phyloP scores from a whole-genome alignment of 352 stramenopile species.

The Pilasporangium apinafurcum region DNA sequence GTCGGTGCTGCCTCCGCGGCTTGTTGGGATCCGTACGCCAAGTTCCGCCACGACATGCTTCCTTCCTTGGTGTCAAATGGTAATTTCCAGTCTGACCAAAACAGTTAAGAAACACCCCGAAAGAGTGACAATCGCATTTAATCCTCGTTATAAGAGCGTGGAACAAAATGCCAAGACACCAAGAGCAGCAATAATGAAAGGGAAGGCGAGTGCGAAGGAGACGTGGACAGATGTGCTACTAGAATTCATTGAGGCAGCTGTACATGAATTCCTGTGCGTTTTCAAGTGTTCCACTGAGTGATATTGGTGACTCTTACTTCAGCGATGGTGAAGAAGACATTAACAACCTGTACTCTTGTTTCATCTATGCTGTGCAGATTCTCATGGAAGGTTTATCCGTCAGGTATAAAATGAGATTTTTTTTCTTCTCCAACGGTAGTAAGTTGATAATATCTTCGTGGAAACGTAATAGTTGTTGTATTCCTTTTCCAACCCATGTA shows the following conservation, averaged over 20 bases:
- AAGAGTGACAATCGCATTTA: conserved; percentile 3
- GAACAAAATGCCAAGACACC: too few relatives aligned
- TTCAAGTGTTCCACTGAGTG: not conserved
- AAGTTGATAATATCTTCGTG: not conserved
- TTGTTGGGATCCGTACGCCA: conserved; percentile 77
- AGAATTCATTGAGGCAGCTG: conserved; percentile 64
- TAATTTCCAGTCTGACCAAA: not conserved
- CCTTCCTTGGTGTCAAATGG: not conserved
- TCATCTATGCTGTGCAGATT: conserved; percentile 25
- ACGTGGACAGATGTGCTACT: conserved; percentile 51
- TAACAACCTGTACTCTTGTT: not conserved
- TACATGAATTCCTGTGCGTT: conserved; percentile 78
- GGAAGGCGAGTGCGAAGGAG: conserved; percentile 11
- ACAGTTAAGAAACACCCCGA: conserved; percentile 1
- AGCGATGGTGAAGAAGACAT: too few relatives aligned
- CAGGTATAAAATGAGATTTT: conserved; percentile 17
- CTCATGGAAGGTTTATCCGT: conserved; percentile 42
- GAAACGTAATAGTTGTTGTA: not conserved
- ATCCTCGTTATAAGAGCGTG: too few relatives aligned
- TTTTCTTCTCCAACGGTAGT: not conserved
- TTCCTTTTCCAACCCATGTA: conserved; percentile 3
- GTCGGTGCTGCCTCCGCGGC: conserved; percentile 58
- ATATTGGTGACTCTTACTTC: too few relatives aligned
- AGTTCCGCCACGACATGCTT: conserved; percentile 65
- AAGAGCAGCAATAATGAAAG: conserved; percentile 12